Base-by-base conservation (phyloP, 345 rosid genomes). In the Rhodamnia argentea region DNA sequence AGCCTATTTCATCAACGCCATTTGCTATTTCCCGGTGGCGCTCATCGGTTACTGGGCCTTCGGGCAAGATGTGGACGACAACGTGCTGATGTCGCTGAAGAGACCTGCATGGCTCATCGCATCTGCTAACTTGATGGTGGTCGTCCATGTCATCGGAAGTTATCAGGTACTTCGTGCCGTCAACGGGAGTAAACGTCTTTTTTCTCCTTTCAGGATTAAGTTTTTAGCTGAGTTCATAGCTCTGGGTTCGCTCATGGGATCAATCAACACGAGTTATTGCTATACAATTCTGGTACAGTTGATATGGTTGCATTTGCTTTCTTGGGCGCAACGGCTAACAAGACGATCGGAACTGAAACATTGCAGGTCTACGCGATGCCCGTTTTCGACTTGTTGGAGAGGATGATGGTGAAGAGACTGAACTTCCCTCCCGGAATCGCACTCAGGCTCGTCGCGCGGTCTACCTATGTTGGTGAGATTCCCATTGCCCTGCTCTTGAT, bases 21-120 rank as follows among this genome's bases (percentile, higher is more conserved):
- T 97, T 42, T 96, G 99, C 92, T 97, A 97, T 84, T 94, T 97
- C 85, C 99, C 99, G 0, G 99, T 96, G n/a, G 99, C 99, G 16
- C 85, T 96, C 2, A 89, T 96, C 2, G 98, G 99, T 6, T 96
- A 96, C 82, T 94, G 97, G 96, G 94, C 93, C 6, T 95, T 95
- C 86, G 99, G 98, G 2, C 93, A 91, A 85, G 95, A 93, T 82
- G 98, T 95, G n/a, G 91, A 93, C 0, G 99, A 97, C 82, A 97
- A 97, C 88, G 97, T 97, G 52, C 92, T 97, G 12, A 90, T 87
- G 83, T 88, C 87, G 51, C 96, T 97, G 64, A 83, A 91, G 74
- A 92, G 86, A 88, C 98, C 98, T 6, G 90, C 89, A 10, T 97
- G 98, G 98, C 97, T 97, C 85, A 97, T 97, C 51, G 97, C 98